Base-by-base conservation (phyloP, 306 rosid species). In the Phaseolus lunatus region DNA sequence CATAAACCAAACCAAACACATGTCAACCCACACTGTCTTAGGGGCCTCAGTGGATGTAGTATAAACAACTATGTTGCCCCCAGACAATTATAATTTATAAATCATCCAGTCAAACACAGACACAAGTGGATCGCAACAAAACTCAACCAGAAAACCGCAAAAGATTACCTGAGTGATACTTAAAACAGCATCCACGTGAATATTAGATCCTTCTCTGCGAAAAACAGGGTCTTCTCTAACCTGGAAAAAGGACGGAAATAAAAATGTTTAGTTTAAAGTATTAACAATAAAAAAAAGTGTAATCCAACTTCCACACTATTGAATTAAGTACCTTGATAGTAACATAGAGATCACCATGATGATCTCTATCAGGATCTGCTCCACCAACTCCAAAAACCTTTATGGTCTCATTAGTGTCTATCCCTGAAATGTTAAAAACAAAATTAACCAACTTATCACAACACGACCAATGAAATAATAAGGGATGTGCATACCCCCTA, bases 171-270 rank as follows among this genome's bases (percentile, higher is more conserved):
- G 96, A 43, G 97, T 86, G 52, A 92, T 86, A 84, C 93, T 89
- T 84, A 95, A 80, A 80, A 87, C 79, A 76, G 97, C 85, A 80
- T 95, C 91, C 37, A 95, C 99, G 41, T 92, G 97, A 85, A 92
- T 88, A 86, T 92, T 89, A 23, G 90, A 81, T 54, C 97, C 96
- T 82, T 95, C 99, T 84, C 99, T 86, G 35, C 90, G 93, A 77
- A 95, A 92, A 82, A 95, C 90, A 63, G 99, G 97, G 81, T 95
- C 99, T 82, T 95, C 96, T 19, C 89, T 87, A 69, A 95, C 96
- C 97, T 95, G 83, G 44, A 39, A 67, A 72, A 72, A 13, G n/a
- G 41, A 33, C 22, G 35, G 33, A 7, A 69, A 81, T 61, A 29
- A 57, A 27, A 16, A 22, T 39, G 56, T 19, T 19, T 5, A 43